phyloP scores from a whole-genome alignment of 192 early-diverging fungal species.

The Diversispora epigaea region DNA sequence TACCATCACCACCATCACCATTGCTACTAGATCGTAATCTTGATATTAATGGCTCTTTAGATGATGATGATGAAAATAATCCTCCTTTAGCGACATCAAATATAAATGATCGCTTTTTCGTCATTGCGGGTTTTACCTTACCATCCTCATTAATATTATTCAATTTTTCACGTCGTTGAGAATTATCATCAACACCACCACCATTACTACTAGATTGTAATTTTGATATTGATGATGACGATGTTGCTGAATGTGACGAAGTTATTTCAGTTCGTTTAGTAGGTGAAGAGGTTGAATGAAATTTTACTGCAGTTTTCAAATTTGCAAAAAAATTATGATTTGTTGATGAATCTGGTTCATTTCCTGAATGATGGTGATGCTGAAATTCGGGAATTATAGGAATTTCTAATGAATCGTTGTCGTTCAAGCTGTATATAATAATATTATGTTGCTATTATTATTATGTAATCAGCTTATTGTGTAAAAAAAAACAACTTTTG shows the following conservation, averaged over 20 bases:
- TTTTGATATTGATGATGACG: background rate
- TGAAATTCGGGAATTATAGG: conserved; percentile 2
- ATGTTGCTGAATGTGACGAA: background rate
- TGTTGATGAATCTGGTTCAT: background rate
- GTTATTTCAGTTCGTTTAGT: background rate
- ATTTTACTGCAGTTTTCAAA: background rate
- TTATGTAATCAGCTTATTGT: background rate
- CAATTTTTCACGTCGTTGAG: no score
- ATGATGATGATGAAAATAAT: background rate
- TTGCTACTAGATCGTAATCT: no score
- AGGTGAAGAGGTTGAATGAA: background rate
- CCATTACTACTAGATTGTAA: background rate
- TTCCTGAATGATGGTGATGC: background rate
- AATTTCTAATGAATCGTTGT: background rate
- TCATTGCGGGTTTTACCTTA: background rate
- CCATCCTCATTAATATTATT: background rate
- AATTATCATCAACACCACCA: background rate
- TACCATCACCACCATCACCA: no score
- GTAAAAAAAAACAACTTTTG: background rate
- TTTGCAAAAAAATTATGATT: background rate
- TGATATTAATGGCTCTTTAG: no score
- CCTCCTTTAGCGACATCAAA: background rate
- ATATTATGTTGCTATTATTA: background rate
- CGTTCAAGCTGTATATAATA: background rate
- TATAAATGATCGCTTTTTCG: conserved; percentile 10